Percentiles rank a stretch among this genome's conserved stretches.
These are phyloP conservation scores for Curvularia lunata DNA, from an alignment of 2,329 filamentous ascomycete genomes.

Conservation along the genomic window DNA sequence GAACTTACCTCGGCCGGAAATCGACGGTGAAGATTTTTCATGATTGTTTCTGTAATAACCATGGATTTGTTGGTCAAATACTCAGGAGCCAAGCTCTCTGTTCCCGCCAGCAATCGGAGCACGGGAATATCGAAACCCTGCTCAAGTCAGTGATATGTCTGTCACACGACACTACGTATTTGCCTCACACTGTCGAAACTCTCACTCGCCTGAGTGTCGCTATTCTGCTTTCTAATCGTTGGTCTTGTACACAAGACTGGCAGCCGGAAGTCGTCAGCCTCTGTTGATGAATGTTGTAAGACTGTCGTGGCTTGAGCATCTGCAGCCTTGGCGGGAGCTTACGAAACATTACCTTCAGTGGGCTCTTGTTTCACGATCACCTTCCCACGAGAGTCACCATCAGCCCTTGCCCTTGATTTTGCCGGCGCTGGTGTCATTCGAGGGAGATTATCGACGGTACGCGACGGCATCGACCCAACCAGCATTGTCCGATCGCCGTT, in stretches of 20 bases:
- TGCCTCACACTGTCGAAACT: neutral
- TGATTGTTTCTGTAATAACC: no score
- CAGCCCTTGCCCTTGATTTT: neutral
- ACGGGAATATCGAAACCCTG: conserved; percentile 4
- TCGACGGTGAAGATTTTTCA: conserved; percentile 1
- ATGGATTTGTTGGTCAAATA: no score
- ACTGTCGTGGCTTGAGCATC: neutral
- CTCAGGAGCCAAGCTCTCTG: neutral
- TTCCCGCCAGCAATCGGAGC: conserved; percentile 5
- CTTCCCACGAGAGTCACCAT: neutral
- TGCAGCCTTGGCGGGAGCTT: neutral
- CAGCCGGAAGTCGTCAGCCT: neutral
- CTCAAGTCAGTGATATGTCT: neutral
- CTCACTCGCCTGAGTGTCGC: neutral
- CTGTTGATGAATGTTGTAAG: conserved; percentile 7
- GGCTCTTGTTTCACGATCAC: conserved; percentile 4
- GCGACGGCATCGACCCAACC: conserved; percentile 2
- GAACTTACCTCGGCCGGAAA: neutral
- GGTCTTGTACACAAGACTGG: neutral
- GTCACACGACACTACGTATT: neutral
- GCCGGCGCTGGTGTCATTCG: conserved; percentile 15
- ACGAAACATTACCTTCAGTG: neutral
- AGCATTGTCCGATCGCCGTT: conserved; percentile 33
- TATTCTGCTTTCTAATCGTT: neutral
- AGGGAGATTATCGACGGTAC: neutral